A percentile compares a stretch with the other conserved stretches of the same genome.
Evolutionary conservation across 352 stramenopile species (phyloP).

Genomic region (Peronospora destructor): DNA sequence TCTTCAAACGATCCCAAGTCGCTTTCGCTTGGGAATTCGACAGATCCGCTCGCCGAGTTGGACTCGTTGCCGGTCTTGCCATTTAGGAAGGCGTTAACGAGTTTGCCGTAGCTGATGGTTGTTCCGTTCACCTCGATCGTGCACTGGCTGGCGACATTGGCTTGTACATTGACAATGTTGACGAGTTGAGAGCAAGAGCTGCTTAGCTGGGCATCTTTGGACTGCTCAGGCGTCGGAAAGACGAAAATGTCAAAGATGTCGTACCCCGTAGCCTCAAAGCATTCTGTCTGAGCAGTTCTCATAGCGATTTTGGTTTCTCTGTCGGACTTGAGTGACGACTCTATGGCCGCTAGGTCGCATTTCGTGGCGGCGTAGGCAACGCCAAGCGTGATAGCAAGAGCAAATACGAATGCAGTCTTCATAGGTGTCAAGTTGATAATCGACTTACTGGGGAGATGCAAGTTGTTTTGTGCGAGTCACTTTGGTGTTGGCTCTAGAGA

Average conservation of each 20-base stretch:
- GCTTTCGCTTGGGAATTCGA: not conserved
- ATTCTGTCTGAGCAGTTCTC: constrained; percentile 16
- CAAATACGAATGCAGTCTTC: constrained; percentile 19
- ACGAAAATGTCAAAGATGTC: constrained; percentile 40
- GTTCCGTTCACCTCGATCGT: constrained; percentile 27
- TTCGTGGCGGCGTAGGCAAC: constrained; percentile 8
- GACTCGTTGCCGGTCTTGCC: constrained; percentile 57
- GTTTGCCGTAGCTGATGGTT: constrained; percentile 37
- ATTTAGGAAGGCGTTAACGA: constrained; percentile 42
- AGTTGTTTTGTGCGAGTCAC: constrained; percentile 6
- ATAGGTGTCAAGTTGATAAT: constrained; percentile 10
- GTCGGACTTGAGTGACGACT: constrained; percentile 23
- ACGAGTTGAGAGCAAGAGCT: constrained; percentile 36
- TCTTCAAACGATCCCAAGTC: constrained; percentile 1
- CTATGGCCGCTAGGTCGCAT: constrained; percentile 40
- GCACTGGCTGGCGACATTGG: constrained; percentile 47
- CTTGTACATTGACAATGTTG: constrained; percentile 48
- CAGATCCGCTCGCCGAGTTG: constrained; percentile 22
- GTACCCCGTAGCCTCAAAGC: constrained; percentile 24
- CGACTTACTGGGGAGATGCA: constrained; percentile 3
- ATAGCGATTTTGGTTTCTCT: constrained; percentile 15
- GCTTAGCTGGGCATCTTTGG: constrained; percentile 28
- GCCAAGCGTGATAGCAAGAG: constrained; percentile 6
- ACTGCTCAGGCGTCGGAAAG: constrained; percentile 33
- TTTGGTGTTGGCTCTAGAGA: no score